A percentile compares a stretch with the other conserved stretches of the same genome.
phyloP scores from a whole-genome alignment of 805 yeast genomes.

The Starmerella khaoyaiensis region DNA sequence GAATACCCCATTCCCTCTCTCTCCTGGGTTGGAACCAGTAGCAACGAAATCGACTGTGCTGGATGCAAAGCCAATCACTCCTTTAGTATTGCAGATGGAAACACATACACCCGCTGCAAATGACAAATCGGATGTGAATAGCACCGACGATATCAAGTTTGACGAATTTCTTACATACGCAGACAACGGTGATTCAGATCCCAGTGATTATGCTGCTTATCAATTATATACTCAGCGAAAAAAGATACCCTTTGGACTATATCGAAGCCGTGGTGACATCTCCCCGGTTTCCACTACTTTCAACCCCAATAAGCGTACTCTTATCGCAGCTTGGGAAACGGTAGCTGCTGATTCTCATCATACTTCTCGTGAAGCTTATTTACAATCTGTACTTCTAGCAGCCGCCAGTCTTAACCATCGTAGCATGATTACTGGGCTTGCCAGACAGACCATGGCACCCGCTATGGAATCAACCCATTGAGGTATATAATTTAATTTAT shows the following conservation, averaged over 20 bases:
- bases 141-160: background rate
- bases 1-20: background rate
- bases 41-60: background rate
- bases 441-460: constrained; percentile 25
- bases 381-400: constrained; percentile 20
- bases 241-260: constrained; percentile 4
- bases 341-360: constrained; percentile 18
- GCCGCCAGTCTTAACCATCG: constrained; percentile 23
- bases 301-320: constrained; percentile 18
- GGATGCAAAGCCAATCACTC: background rate
- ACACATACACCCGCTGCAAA: background rate
- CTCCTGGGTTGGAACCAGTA: constrained; percentile 4
- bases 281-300: constrained; percentile 15
- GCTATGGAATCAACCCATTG: constrained; percentile 9
- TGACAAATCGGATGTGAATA: background rate
- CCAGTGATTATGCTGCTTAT: too few species aligned
- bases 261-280: constrained; percentile 2
- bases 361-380: constrained; percentile 19
- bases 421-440: constrained; percentile 25
- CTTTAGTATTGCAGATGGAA: background rate
- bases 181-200: too few species aligned
- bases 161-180: background rate
- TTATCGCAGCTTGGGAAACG: constrained; percentile 23
- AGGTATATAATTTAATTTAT: background rate
- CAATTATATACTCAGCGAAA: background rate